A percentile compares a stretch with the other conserved stretches of the same genome.
phyloP scores from a whole-genome alignment of 352 stramenopile genomes.

The Phytophthora chlamydospora region DNA sequence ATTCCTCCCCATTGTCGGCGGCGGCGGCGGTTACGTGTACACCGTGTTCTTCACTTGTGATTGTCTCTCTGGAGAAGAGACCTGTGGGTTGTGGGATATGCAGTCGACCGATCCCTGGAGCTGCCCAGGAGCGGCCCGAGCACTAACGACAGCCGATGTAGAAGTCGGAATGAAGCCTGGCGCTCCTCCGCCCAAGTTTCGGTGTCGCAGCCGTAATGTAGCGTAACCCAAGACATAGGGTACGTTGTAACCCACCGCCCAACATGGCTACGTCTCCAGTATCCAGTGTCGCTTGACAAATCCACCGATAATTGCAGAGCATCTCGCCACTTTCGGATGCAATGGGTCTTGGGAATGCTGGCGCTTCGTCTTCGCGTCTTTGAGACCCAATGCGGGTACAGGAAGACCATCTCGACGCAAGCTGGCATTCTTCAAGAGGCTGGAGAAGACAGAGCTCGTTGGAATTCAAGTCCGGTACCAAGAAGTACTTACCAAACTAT shows the following conservation, averaged over 20 bases:
- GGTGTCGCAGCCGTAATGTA: conserved; percentile 26
- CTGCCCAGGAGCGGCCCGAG: not conserved
- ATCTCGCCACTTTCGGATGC: no score
- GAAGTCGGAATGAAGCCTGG: conserved; percentile 32
- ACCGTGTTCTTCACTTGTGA: not conserved
- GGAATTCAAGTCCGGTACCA: no score
- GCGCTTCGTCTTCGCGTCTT: no score
- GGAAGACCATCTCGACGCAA: no score
- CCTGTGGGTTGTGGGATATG: not conserved
- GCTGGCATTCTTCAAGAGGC: no score
- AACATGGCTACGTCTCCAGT: conserved; percentile 13
- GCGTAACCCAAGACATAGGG: conserved; percentile 6
- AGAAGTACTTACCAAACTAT: no score
- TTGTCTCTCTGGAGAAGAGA: not conserved
- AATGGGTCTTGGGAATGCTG: no score
- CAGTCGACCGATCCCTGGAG: conserved; percentile 5
- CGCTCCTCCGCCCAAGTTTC: conserved; percentile 10
- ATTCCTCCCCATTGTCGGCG: conserved; percentile 9
- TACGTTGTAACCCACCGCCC: conserved; percentile 1
- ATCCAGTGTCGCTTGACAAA: no score
- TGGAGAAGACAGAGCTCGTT: no score
- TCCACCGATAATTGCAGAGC: no score
- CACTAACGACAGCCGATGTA: conserved; percentile 1
- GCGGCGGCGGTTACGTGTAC: not conserved
- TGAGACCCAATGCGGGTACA: no score